These are phyloP conservation scores for Myxozyma udenii DNA, from an alignment of 805 yeast species.

Conservation along the genomic window DNA sequence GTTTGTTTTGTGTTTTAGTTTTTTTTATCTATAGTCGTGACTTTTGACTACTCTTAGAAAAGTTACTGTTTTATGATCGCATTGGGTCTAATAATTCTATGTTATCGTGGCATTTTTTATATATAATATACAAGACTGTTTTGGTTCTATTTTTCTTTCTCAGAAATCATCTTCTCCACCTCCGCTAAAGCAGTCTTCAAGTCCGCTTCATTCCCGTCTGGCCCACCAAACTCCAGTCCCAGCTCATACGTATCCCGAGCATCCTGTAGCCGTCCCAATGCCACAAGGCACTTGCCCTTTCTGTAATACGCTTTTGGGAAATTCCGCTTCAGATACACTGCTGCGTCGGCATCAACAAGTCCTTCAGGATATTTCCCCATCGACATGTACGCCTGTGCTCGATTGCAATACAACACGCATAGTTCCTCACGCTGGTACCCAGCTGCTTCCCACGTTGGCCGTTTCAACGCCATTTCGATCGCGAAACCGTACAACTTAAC, in stretches of 20 bases:
- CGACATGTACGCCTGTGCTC: conserved; percentile 43
- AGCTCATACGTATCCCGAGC: conserved; percentile 33
- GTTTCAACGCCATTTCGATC: conserved; percentile 41
- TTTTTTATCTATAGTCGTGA: background rate
- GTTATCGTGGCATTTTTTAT: background rate
- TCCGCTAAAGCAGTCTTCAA: conserved; percentile 28
- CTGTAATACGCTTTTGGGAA: conserved; percentile 39
- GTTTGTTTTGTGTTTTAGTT: background rate
- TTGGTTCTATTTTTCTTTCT: background rate
- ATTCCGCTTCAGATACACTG: conserved; percentile 36
- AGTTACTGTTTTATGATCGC: background rate
- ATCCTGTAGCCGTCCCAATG: conserved; percentile 31
- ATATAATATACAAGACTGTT: background rate
- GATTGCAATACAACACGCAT: conserved; percentile 35
- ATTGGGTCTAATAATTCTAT: no score
- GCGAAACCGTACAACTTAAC: conserved; percentile 40
- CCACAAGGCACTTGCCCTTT: conserved; percentile 36
- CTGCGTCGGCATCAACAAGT: conserved; percentile 39
- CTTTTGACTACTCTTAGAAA: background rate
- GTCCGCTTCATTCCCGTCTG: conserved; percentile 30
- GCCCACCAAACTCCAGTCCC: conserved; percentile 28
- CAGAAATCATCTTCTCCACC: conserved; percentile 11
- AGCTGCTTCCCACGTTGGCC: conserved; percentile 44
- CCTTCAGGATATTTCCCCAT: conserved; percentile 41
- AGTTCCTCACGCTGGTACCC: conserved; percentile 39